phyloP scores from a whole-genome alignment of 179 eudicot species.

The Drosera spatulata region DNA sequence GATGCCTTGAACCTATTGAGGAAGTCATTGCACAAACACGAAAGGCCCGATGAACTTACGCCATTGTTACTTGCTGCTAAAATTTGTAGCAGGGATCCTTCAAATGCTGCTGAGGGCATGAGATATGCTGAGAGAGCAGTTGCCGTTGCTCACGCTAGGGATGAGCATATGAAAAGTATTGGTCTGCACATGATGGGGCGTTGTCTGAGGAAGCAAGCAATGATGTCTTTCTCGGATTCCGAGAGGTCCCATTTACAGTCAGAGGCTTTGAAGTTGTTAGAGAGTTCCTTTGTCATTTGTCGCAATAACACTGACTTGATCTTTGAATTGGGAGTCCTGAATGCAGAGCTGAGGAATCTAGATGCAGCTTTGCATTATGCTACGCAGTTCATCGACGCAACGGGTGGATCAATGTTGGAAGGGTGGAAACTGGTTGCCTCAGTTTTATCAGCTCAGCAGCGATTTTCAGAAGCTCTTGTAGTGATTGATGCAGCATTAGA shows the following conservation, averaged over 20 bases:
- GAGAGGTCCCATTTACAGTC: constrained; percentile 37
- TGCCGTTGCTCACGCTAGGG: constrained; percentile 13
- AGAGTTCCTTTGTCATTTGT: constrained; percentile 25
- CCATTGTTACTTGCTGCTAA: constrained; percentile 33
- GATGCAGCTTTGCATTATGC: constrained; percentile 32
- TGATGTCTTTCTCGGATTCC: constrained; percentile 32
- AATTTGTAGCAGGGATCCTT: constrained; percentile 30
- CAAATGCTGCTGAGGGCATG: constrained; percentile 29
- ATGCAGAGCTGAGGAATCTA: constrained; percentile 33
- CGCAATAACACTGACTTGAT: constrained; percentile 25
- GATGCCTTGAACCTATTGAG: constrained; percentile 31
- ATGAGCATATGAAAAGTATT: constrained; percentile 35
- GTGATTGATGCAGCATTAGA: constrained; percentile 48
- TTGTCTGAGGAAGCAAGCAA: constrained; percentile 32
- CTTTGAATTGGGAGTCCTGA: constrained; percentile 30
- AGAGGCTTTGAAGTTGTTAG: constrained; percentile 32
- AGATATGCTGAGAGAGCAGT: constrained; percentile 34
- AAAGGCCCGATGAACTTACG: constrained; percentile 32
- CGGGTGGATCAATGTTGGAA: constrained; percentile 38
- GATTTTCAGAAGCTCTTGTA: constrained; percentile 38
- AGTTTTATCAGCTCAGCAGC: constrained; percentile 34
- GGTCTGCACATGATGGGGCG: constrained; percentile 29
- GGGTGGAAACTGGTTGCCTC: constrained; percentile 45
- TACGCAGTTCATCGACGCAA: constrained; percentile 34
- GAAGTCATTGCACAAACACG: constrained; percentile 32